phyloP scores from a whole-genome alignment of 306 rosid genomes.

The Sophora flavescens region DNA sequence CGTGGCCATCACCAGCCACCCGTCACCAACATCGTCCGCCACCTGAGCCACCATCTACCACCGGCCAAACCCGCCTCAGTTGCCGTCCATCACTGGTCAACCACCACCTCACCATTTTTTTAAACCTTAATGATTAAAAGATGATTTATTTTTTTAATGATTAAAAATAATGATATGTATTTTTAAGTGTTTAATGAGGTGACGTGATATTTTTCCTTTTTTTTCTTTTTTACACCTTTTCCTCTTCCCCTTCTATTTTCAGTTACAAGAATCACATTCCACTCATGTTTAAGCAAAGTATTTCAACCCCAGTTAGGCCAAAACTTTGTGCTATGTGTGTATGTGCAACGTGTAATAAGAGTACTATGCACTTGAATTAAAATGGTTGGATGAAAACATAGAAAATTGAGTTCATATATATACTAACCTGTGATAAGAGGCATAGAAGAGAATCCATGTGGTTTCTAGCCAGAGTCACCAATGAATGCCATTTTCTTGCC shows the following conservation, averaged over 20 bases:
- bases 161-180: no score
- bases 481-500: constrained; percentile 85
- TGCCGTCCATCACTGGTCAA: no score
- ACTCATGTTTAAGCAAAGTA: constrained; percentile 49
- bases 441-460: constrained; percentile 90
- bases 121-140: no score
- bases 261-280: constrained; percentile 52
- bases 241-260: neutral
- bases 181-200: no score
- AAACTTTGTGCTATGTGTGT: neutral
- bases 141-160: no score
- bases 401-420: neutral
- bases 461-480: constrained; percentile 88
- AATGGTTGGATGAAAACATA: neutral
- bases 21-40: no score
- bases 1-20: no score
- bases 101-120: no score
- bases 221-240: neutral
- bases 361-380: neutral
- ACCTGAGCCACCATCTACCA: no score
- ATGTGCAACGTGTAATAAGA: constrained; percentile 32
- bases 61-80: no score
- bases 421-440: constrained; percentile 79
- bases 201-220: no score
- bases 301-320: constrained; percentile 26